Base-by-base conservation (phyloP, 2,329 filamentous ascomycete species). In the Septoria petroselini region DNA sequence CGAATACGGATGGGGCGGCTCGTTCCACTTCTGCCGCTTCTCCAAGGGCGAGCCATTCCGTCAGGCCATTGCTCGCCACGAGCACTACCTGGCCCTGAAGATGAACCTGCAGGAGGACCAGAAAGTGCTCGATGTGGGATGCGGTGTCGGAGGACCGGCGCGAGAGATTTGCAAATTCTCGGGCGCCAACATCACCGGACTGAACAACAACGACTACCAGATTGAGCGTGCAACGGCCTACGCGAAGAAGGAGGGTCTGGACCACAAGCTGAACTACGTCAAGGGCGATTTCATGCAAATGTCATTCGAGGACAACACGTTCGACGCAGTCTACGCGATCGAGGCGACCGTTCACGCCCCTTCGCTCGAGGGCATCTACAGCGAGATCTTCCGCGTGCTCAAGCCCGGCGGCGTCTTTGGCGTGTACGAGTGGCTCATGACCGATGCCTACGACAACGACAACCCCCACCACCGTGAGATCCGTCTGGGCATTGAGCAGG, bases 241-340 rank as follows among this genome's bases (percentile, higher is more conserved):
- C 68, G 89, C 91, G 2, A 73, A 79, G 55, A 88, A 89, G 72
- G 88, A 95, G 73, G 84, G 85, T 43, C 76, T 97, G 44, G 79
- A 84, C 1, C 71, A 88, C 65, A 89, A 95, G 75, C 75, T 95
- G 60, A 79, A 79, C 57, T 97, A 89, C 64, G 85, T 89, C 67
- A 96, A 97, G 80, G 91, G 91, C 45, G 91, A 97, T 67, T 98
- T 98, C 70, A 97, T 97, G 91, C 89, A 95, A 83, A 95, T 97
- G 88, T 84, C 84, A 17, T 97, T 97, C 76, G 84, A 87, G 39
- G 87, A 93, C 66, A 88, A 94, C 77, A 82, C 77, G 15, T 97
- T 97, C 71, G 93, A 97, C 63, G 90, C 89, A 50, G 88, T 96
- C 45, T 97, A 97, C 68, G 91, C 91, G 46, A 97, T 98, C 61